These are phyloP conservation scores for Chlorociboria aeruginascens DNA, from an alignment of 495 filamentous ascomycete species.

Conservation along the genomic window DNA sequence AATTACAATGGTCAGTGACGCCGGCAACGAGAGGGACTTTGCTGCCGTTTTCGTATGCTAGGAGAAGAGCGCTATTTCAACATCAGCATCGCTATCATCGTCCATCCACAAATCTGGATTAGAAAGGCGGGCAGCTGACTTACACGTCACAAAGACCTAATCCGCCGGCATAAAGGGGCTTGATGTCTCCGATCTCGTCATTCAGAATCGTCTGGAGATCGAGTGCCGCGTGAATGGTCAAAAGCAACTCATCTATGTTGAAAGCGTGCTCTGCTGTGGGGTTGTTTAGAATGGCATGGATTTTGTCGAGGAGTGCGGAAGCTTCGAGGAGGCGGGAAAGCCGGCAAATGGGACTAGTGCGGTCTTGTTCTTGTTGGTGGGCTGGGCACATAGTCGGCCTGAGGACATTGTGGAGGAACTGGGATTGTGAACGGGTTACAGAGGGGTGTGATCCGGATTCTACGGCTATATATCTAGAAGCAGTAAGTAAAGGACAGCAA, in stretches of 20 bases:
- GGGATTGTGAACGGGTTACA: constrained; percentile 4
- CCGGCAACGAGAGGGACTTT: constrained; percentile 1
- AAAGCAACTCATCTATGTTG: constrained; percentile 8
- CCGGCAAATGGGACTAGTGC: constrained; percentile 3
- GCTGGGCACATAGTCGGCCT: constrained; percentile 3
- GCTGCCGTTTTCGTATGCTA: constrained; percentile 9
- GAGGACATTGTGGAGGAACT: constrained; percentile 4
- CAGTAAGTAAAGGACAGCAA: constrained; percentile 1
- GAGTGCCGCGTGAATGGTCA: not conserved
- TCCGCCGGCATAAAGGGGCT: constrained; percentile 1
- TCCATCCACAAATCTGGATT: not conserved
- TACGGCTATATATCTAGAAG: constrained; percentile 7
- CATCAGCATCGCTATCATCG: constrained; percentile 2
- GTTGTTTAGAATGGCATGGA: constrained; percentile 5
- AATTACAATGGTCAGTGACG: constrained; percentile 1
- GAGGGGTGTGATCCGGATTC: constrained; percentile 4
- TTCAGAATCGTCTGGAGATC: constrained; percentile 6
- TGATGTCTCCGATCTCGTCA: constrained; percentile 1
- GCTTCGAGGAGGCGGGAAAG: constrained; percentile 8
- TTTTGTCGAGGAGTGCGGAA: constrained; percentile 6
- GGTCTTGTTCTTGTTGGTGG: not conserved
- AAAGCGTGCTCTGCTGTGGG: constrained; percentile 4
- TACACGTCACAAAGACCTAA: constrained; percentile 5
- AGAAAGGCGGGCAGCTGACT: not conserved
- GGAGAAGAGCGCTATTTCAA: constrained; percentile 6